phyloP scores from a whole-genome alignment of 176 grass and related monocot genomes.

The Carex myosuroides region DNA sequence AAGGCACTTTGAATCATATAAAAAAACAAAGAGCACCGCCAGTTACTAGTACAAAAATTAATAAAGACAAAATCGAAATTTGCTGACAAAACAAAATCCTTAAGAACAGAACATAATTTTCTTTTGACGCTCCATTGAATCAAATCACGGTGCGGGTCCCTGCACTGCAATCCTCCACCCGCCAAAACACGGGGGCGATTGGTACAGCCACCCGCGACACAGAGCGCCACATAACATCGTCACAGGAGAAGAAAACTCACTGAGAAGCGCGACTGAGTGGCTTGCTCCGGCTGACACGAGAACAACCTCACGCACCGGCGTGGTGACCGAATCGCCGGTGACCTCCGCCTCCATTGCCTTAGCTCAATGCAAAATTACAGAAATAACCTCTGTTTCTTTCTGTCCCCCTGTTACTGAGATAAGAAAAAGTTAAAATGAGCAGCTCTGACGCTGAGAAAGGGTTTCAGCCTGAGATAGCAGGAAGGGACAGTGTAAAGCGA shows the following conservation, averaged over 20 bases:
- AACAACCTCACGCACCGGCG: slow-evolving; percentile 31
- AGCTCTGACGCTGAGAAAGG: neutral
- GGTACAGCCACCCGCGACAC: neutral
- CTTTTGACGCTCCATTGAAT: neutral
- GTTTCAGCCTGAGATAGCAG: neutral
- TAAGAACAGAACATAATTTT: neutral
- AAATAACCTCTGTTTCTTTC: neutral
- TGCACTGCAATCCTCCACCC: neutral
- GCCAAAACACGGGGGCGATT: neutral
- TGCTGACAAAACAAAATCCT: neutral
- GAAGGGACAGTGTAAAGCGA: neutral
- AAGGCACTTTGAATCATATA: neutral
- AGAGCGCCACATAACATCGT: neutral
- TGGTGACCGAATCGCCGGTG: slow-evolving; percentile 14
- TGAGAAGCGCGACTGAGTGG: slow-evolving; percentile 95
- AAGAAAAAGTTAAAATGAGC: slow-evolving; percentile 4
- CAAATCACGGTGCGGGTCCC: neutral
- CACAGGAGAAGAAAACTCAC: slow-evolving; percentile 33
- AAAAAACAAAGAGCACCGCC: neutral
- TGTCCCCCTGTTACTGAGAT: neutral
- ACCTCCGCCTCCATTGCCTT: slow-evolving; percentile 32
- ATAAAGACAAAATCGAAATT: neutral
- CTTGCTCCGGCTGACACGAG: slow-evolving; percentile 89
- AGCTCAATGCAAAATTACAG: neutral
- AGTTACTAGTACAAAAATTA: neutral